Conservation (phyloP, 805 yeast genomes). For the Hanseniaspora thailandica region DNA sequence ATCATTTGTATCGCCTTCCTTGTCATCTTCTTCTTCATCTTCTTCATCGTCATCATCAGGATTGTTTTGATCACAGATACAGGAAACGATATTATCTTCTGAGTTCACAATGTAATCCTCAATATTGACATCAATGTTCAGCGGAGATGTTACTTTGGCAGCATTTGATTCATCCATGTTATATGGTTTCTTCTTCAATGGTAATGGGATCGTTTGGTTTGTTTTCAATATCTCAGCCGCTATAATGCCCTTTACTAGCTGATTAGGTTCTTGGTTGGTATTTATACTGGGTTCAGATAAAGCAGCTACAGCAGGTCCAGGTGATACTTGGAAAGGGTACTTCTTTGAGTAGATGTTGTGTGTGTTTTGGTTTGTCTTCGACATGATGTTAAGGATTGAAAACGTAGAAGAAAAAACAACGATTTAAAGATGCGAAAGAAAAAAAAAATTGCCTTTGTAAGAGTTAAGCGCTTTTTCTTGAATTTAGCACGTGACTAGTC, state of each 20-base stretch:
- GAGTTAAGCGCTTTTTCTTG: too few species aligned
- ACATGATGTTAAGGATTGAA: background rate
- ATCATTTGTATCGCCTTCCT: too few species aligned
- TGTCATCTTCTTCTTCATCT: background rate
- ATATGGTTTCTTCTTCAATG: constrained; percentile 28
- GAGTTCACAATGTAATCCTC: constrained; percentile 54
- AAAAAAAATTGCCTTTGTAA: background rate
- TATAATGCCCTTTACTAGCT: constrained; percentile 41
- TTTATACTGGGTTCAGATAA: background rate
- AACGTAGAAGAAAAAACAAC: background rate
- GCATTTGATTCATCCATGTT: constrained; percentile 7
- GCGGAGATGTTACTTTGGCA: background rate
- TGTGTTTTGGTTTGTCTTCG: background rate
- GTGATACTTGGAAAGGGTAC: constrained; percentile 2
- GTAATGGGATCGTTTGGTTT: constrained; percentile 67
- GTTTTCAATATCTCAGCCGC: constrained; percentile 80
- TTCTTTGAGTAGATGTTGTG: background rate
- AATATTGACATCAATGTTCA: background rate
- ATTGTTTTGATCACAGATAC: constrained; percentile 75
- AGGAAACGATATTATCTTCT: constrained; percentile 77
- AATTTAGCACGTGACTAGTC: too few species aligned
- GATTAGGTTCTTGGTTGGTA: background rate
- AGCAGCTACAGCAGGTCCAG: constrained; percentile 13
- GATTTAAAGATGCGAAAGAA: background rate
- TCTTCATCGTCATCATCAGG: constrained; percentile 8